Evolutionary conservation across 352 stramenopile species (phyloP).

Genomic region (Pythium apleroticum): DNA sequence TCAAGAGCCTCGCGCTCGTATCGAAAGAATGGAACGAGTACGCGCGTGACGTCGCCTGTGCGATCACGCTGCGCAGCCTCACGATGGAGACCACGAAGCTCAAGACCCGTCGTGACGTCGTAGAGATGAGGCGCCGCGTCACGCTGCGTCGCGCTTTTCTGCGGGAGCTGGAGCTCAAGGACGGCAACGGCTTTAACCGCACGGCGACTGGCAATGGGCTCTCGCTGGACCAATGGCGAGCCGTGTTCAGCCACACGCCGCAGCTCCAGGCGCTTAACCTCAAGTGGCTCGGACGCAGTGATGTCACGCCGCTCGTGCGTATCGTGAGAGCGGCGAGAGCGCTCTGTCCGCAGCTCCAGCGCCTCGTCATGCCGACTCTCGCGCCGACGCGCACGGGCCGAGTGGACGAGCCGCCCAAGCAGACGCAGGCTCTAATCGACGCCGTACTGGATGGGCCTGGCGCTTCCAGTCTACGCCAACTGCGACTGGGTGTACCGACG

Average conservation of each 20-base stretch:
- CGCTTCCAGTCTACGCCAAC: background rate
- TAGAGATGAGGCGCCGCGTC: constrained; percentile 4
- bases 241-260: constrained; percentile 12
- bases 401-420: background rate
- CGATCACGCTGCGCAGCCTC: background rate
- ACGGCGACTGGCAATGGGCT: background rate
- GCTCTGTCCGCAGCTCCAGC: constrained; percentile 6
- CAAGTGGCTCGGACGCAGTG: background rate
- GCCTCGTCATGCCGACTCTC: constrained; percentile 9
- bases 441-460: background rate
- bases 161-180: constrained; percentile 11
- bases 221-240: constrained; percentile 5
- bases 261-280: constrained; percentile 5
- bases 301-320: background rate
- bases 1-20: constrained; percentile 8
- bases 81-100: background rate
- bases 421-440: constrained; percentile 12
- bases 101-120: background rate
- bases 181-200: constrained; percentile 3
- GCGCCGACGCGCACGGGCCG: constrained; percentile 1
- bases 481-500: background rate
- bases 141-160: constrained; percentile 12
- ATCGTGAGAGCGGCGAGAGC: constrained; percentile 6
- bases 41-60: constrained; percentile 1
- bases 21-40: constrained; percentile 14